Percentiles rank a stretch among this genome's conserved stretches.
Evolutionary conservation across 257 asterid genomes (phyloP).

Genomic region (Capsicum chinense): DNA sequence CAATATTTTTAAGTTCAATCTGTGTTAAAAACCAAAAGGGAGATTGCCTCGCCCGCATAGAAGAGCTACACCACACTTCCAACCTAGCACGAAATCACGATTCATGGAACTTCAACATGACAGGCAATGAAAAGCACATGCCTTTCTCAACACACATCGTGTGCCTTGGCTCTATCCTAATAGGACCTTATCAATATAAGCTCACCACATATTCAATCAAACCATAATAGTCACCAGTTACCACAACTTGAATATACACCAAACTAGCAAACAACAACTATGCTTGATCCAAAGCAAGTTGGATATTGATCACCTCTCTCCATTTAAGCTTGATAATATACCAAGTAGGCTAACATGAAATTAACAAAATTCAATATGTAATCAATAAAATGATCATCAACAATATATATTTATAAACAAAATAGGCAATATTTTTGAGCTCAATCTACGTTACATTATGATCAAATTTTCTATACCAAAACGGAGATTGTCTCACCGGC

Average conservation of each 20-base stretch:
- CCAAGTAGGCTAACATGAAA: neutral
- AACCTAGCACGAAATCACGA: slow-evolving; percentile 56
- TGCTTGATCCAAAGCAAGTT: neutral
- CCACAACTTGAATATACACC: neutral
- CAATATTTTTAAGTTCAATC: slow-evolving; percentile 24
- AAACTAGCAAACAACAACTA: slow-evolving; percentile 37
- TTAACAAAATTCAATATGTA: neutral
- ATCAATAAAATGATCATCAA: neutral
- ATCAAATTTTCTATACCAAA: slow-evolving; percentile 58
- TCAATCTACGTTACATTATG: slow-evolving; percentile 40
- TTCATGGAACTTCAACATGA: slow-evolving; percentile 71
- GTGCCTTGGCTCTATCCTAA: slow-evolving; percentile 52
- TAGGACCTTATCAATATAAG: too few species aligned
- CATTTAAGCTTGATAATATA: slow-evolving; percentile 27
- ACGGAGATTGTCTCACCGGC: slow-evolving; percentile 75
- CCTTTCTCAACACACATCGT: slow-evolving; percentile 74
- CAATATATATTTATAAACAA: slow-evolving; percentile 7
- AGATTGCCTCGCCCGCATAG: slow-evolving; percentile 70
- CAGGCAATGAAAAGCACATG: slow-evolving; percentile 69
- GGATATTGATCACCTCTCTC: neutral
- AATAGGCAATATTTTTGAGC: neutral
- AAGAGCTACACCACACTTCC: slow-evolving; percentile 71
- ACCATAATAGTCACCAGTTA: too few species aligned
- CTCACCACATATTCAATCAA: too few species aligned
- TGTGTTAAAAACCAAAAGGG: slow-evolving; percentile 61